These are phyloP conservation scores for Piloderma croceum DNA, from an alignment of 768 basidiomycete species.

Conservation along the genomic window DNA sequence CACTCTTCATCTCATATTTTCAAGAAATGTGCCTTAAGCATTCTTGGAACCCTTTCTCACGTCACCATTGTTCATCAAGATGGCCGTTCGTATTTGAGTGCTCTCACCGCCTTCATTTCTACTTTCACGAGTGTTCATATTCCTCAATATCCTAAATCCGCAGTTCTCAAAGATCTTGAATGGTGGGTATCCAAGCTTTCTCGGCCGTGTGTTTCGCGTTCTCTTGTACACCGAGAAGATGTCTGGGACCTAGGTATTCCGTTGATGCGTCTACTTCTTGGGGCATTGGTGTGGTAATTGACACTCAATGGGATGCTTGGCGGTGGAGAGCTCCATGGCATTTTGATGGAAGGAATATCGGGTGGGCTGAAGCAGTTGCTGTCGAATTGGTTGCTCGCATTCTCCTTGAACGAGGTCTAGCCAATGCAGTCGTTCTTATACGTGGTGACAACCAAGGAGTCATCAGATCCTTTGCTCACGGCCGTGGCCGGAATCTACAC, in stretches of 20 bases:
- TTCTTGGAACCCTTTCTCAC: too few species aligned
- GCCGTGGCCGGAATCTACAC: slow-evolving; percentile 24
- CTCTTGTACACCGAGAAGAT: slow-evolving; percentile 4
- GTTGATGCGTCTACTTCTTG: slow-evolving; percentile 28
- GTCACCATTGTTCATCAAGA: too few species aligned
- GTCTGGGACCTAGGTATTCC: slow-evolving; percentile 20
- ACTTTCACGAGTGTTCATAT: too few species aligned
- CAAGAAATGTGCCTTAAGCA: too few species aligned
- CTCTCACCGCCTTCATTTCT: too few species aligned
- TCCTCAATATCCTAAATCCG: slow-evolving; percentile 12
- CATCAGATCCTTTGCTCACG: slow-evolving; percentile 28
- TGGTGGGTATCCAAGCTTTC: slow-evolving; percentile 25
- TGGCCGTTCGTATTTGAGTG: too few species aligned
- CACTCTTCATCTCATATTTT: too few species aligned
- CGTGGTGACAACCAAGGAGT: slow-evolving; percentile 31
- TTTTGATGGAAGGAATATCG: slow-evolving; percentile 5
- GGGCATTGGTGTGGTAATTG: slow-evolving; percentile 20
- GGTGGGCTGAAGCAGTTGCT: slow-evolving; percentile 8
- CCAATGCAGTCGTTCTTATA: slow-evolving; percentile 17
- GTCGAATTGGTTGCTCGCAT: slow-evolving; percentile 1
- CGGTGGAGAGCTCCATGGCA: too few species aligned
- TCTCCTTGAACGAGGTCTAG: neutral
- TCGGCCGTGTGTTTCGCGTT: slow-evolving; percentile 4
- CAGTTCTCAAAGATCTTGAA: slow-evolving; percentile 17
- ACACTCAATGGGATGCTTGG: too few species aligned